A percentile compares a stretch with the other conserved stretches of the same genome.
Evolutionary conservation across 768 basidiomycete genomes (phyloP).

Genomic region (Steccherinum ochraceum): DNA sequence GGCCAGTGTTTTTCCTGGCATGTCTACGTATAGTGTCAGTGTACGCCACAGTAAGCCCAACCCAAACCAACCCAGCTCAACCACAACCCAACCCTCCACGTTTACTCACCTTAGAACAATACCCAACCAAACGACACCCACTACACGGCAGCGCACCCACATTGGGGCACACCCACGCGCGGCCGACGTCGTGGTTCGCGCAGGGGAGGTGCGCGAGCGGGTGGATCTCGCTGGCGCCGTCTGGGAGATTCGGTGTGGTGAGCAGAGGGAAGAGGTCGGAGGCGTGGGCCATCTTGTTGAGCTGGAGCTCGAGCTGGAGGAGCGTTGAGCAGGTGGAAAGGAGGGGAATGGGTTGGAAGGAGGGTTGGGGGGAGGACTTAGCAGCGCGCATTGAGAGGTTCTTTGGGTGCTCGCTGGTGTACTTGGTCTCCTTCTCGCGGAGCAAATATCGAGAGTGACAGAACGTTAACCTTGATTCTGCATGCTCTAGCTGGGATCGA

Average conservation of each 20-base stretch:
- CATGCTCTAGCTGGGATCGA: not conserved
- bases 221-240: not conserved
- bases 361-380: not conserved
- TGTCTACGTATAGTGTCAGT: constrained; percentile 10
- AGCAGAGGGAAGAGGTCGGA: not conserved
- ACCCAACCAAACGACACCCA: constrained; percentile 33
- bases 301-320: not conserved
- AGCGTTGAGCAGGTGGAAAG: not conserved
- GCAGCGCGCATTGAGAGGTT: not conserved
- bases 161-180: constrained; percentile 18
- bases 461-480: not conserved
- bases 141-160: constrained; percentile 21
- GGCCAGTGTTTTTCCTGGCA: constrained; percentile 39
- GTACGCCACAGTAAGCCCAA: no score
- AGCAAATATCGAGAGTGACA: not conserved
- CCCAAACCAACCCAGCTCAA: no score
- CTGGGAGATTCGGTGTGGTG: not conserved
- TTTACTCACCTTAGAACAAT: constrained; percentile 35
- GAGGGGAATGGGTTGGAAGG: not conserved
- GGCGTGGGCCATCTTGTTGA: not conserved
- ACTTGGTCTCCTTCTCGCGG: not conserved
- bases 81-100: not conserved
- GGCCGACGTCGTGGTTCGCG: not conserved
- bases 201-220: not conserved
- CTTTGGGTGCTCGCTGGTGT: not conserved